Percentiles rank a stretch among this genome's conserved stretches.
Evolutionary conservation across 1,284 basidiomycete genomes (phyloP).

Genomic region (Apiotrichum gamsii): DNA sequence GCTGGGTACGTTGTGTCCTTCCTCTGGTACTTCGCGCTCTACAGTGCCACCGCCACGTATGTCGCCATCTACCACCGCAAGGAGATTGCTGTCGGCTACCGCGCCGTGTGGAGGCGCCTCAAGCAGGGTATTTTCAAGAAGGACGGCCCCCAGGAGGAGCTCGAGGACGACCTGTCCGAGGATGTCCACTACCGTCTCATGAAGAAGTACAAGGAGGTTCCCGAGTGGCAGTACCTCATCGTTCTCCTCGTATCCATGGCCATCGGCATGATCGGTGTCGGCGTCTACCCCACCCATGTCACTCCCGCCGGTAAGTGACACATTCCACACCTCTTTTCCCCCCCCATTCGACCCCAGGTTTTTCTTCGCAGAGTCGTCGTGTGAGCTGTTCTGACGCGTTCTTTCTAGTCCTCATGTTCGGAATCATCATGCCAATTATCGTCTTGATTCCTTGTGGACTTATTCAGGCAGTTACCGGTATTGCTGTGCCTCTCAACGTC

Average conservation of each 20-base stretch:
- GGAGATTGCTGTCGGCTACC: conserved; percentile 45
- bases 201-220: conserved; percentile 63
- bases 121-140: background rate
- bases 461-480: conserved; percentile 55
- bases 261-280: conserved; percentile 38
- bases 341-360: too few relatives aligned
- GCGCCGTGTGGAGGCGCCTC: conserved; percentile 23
- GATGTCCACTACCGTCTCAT: conserved; percentile 34
- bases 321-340: too few relatives aligned
- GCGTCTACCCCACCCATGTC: conserved; percentile 57
- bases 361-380: too few relatives aligned
- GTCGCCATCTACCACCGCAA: conserved; percentile 47
- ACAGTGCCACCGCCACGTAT: conserved; percentile 40
- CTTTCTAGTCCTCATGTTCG: conserved; percentile 32
- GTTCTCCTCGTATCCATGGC: conserved; percentile 59
- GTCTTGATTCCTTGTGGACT: conserved; percentile 45
- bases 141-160: conserved; percentile 1
- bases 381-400: too few relatives aligned
- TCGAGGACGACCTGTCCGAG: conserved; percentile 21
- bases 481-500: conserved; percentile 52
- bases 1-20: conserved; percentile 37
- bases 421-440: conserved; percentile 22
- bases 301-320: conserved; percentile 61
- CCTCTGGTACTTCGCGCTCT: conserved; percentile 39
- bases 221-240: conserved; percentile 65